Evolutionary conservation across 768 basidiomycete genomes (phyloP).

Genomic region (Rhodosporidiobolus odoratus): DNA sequence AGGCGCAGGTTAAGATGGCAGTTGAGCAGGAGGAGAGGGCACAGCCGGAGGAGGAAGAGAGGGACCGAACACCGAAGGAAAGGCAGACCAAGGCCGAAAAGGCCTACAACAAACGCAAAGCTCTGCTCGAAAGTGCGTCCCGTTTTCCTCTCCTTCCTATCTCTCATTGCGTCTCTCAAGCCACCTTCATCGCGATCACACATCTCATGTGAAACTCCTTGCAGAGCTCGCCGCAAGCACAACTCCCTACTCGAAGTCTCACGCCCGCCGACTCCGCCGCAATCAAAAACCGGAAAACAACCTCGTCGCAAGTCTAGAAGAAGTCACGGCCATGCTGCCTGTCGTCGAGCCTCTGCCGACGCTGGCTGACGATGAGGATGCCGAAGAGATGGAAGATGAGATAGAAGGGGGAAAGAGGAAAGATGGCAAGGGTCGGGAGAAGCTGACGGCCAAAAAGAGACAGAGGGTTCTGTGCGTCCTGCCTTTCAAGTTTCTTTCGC

Average conservation of each 20-base stretch:
- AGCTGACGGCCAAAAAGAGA: conserved; percentile 37
- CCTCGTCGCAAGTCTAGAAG: conserved; percentile 33
- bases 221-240: conserved; percentile 26
- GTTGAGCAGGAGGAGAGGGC: neutral
- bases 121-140: conserved; percentile 36
- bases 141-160: neutral
- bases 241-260: conserved; percentile 41
- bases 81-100: conserved; percentile 37
- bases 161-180: neutral
- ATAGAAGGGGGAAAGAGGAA: neutral
- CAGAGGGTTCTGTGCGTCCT: conserved; percentile 29
- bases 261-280: conserved; percentile 37
- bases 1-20: neutral
- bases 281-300: conserved; percentile 29
- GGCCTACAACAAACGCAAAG: conserved; percentile 32
- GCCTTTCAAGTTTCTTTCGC: neutral
- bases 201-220: too few relatives aligned
- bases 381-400: neutral
- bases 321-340: conserved; percentile 36
- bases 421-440: conserved; percentile 34
- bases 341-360: conserved; percentile 5
- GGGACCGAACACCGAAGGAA: neutral
- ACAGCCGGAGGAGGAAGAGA: neutral
- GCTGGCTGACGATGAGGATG: neutral
- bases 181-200: neutral